phyloP scores from a whole-genome alignment of 2,329 filamentous ascomycete genomes.

The Sporothrix sp. region DNA sequence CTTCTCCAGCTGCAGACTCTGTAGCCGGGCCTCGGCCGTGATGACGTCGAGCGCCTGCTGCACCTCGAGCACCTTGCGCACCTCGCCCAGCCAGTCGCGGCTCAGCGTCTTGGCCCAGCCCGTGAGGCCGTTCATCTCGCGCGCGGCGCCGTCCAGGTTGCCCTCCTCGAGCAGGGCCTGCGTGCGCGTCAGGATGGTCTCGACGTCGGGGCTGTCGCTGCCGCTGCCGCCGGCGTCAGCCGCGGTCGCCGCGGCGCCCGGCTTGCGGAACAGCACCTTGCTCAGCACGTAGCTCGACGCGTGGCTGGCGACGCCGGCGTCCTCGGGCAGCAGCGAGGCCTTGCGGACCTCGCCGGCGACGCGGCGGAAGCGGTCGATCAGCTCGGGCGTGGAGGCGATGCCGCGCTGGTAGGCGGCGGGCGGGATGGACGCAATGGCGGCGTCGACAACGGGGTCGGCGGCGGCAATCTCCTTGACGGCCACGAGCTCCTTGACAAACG shows the following conservation, averaged over 20 bases:
- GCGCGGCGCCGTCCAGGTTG: conserved; percentile 77
- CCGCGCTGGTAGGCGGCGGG: conserved; percentile 88
- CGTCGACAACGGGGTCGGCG: conserved; percentile 77
- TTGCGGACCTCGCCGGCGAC: conserved; percentile 91
- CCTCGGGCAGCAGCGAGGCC: conserved; percentile 81
- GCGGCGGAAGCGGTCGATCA: conserved; percentile 91
- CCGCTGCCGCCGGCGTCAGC: conserved; percentile 42
- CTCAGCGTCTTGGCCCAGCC: conserved; percentile 95
- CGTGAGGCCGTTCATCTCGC: conserved; percentile 86
- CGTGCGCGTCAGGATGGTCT: conserved; percentile 82
- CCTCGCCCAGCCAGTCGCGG: conserved; percentile 87
- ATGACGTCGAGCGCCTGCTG: conserved; percentile 94
- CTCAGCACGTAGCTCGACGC: conserved; percentile 82
- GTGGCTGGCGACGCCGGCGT: conserved; percentile 90
- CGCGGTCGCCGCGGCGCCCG: conserved; percentile 64
- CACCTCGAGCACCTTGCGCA: conserved; percentile 86
- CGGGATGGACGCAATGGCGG: conserved; percentile 94
- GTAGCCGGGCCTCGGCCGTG: conserved; percentile 77
- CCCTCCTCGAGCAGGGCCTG: conserved; percentile 90
- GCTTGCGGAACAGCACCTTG: conserved; percentile 95
- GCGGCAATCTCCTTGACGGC: conserved; percentile 86
- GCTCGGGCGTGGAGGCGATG: conserved; percentile 69
- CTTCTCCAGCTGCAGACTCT: conserved; percentile 77
- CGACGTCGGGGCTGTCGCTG: conserved; percentile 80
- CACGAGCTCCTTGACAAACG: conserved; percentile 86